Evolutionary conservation across 495 filamentous ascomycete species (phyloP), one percentile per base, ranked within the genome.

Genomic region (Monascus purpureus): DNA sequence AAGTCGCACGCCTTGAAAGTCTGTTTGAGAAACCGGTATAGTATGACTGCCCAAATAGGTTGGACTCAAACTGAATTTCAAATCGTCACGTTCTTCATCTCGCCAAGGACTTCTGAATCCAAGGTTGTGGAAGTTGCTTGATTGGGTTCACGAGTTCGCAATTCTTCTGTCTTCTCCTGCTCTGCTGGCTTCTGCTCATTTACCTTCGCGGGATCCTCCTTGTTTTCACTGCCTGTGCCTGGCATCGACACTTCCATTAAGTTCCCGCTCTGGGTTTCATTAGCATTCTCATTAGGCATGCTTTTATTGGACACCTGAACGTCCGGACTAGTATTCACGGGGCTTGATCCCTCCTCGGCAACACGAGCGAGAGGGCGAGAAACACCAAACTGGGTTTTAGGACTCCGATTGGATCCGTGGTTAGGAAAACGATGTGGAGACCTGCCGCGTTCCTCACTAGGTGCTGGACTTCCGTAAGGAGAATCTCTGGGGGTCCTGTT

Each of bases 31-130:
- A n/a, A n/a, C n/a, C n/a, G n/a, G n/a, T n/a, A n/a, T n/a, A n/a
- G n/a, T n/a, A n/a, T n/a, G n/a, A n/a, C n/a, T n/a, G n/a, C n/a
- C n/a, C n/a, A n/a, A n/a, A n/a, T n/a, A n/a, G n/a, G n/a, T n/a
- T n/a, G n/a, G n/a, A n/a, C n/a, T n/a, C n/a, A n/a, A n/a, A n/a
- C n/a, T n/a, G n/a, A n/a, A n/a, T n/a, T n/a, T 47, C 59, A 71
- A 38, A 71, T 70, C 23, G 65, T 61, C 38, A 71, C 65, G 42
- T 63, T 71, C 48, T 71, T 71, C 67, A 71, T 68, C 32, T 68
- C 67, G 32, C 65, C 62, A 11, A 65, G 46, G 36, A 62, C 55
- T 39, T 62, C 59, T 8, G 49, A 46, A 30, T 63, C 57, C 34
- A 57, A 43, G 18, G 33, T 40, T 32, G 38, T 36, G 19, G 52